Base-by-base conservation (phyloP, 2,329 filamentous ascomycete genomes). In the Aaosphaeria arxii region DNA sequence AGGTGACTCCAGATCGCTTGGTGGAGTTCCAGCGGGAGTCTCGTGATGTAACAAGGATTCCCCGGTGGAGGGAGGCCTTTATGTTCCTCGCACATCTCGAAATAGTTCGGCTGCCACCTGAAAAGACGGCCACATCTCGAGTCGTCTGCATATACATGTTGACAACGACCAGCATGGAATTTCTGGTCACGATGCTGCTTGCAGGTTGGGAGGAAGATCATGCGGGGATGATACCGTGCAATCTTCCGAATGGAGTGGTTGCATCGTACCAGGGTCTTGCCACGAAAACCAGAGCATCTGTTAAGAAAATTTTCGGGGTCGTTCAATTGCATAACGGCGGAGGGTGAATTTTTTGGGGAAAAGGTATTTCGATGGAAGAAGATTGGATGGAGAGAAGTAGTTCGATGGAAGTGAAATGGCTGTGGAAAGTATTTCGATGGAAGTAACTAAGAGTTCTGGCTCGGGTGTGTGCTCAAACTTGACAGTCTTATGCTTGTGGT, bases 1-100 rank as follows among this genome's bases (percentile, higher is more conserved):
- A 69, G 47, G 42, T 70, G 65, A n/a, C 55, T 52, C 45, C 59
- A 68, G 13, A 70, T 56, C 32, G 66, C 58, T 6, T 59, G 53
- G 4, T 64, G 56, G 1, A 70, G 50, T 44, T 69, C 64, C 5
- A 66, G 53, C 1, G 67, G 67, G 11, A 70, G 54, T 29, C 54
- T 58, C 44, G 66, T 45, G 39, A 69, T 56, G 41, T 66, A 60
- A 48, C 63, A 69, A 13, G 64, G 64, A 3, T 49, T 59, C 30
- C 62, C 54, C n/a, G n/a, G n/a, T n/a, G n/a, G n/a, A 7, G 60
- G 57, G 38, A 62, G 53, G 5, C 57, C 52, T 45, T 55, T 46
- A 33, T 69, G 63, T 6, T 65, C 50, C 4, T 44, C 30, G 36
- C 64, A 68, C 24, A 67, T 58, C 44, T 67, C 57, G 40, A 66